Percentiles rank a stretch among this genome's conserved stretches.
Conservation (phyloP, 768 basidiomycete species). For the Mrakia gelida region DNA sequence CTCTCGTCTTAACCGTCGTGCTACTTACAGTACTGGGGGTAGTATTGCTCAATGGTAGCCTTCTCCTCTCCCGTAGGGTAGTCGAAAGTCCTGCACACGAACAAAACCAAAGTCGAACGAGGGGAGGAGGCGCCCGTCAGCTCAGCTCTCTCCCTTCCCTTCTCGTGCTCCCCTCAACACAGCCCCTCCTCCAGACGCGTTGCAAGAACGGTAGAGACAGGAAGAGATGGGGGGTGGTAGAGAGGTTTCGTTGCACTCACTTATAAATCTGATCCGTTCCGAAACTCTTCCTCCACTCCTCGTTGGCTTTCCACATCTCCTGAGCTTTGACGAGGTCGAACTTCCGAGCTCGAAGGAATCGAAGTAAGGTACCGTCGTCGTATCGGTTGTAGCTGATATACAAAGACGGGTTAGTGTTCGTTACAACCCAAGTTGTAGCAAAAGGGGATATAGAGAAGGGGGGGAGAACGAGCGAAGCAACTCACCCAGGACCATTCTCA, state of each 20-base stretch:
- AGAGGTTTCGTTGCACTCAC: too few relatives aligned
- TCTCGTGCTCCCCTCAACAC: not conserved
- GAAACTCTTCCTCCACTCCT: constrained; percentile 86
- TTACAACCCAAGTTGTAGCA: too few relatives aligned
- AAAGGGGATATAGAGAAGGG: too few relatives aligned
- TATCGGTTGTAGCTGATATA: constrained; percentile 38
- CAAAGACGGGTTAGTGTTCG: too few relatives aligned
- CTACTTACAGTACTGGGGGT: constrained; percentile 71
- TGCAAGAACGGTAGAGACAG: not conserved
- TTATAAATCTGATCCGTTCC: constrained; percentile 46
- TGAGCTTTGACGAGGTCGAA: constrained; percentile 81
- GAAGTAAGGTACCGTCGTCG: constrained; percentile 45
- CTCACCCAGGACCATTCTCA: constrained; percentile 29
- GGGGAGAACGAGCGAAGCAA: not conserved
- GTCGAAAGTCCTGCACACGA: constrained; percentile 75
- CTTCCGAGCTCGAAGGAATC: constrained; percentile 88
- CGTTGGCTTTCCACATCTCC: constrained; percentile 71
- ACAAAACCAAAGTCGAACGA: too few relatives aligned
- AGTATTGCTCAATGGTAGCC: constrained; percentile 77
- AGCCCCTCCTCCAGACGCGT: not conserved
- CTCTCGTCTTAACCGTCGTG: not conserved
- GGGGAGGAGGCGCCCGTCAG: not conserved
- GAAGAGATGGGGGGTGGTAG: too few relatives aligned
- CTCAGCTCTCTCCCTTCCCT: not conserved
- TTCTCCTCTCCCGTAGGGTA: constrained; percentile 63